Base-by-base conservation (phyloP, 2,329 filamentous ascomycete genomes). In the Kalaharituber pfeilii region DNA sequence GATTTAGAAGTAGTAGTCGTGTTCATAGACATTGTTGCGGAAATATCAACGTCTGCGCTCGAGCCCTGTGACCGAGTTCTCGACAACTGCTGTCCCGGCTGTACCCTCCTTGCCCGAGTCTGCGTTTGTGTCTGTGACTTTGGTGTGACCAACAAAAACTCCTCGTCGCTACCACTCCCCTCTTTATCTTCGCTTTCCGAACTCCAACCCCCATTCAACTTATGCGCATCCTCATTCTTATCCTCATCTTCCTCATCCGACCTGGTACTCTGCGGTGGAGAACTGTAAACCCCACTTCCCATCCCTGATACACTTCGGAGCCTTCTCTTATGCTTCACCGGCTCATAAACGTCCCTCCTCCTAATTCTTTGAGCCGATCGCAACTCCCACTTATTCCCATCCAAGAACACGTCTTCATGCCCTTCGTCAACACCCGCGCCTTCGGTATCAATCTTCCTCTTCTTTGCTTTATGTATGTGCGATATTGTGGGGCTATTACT, bases 381-480 rank as follows among this genome's bases (percentile, higher is more conserved):
- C 15, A 39, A 13, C 5, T 39, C 33, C 33, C 33, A 39, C 52
- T 53, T 47, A 49, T 53, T 47, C 24, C 42, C 39, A 29, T 53
- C 42, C 11, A 28, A 20, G 27, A 49, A 33, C 9, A 20, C 39
- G 36, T 33, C 44, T 33, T 44, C 30, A 27, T 36, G 33, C 28
- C 13, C 50, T 15, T 15, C 18, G 26, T 29, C 45, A 24, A 22
- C 51, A 30, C 18, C 7, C 8, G 33, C 5, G 7, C 13, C 3
- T 39, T 39, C 7, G 20, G 15, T 39, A 3, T 18, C 20, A 39
- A 8, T 18, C 33, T 18, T 39, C 33, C 33, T 39, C 33, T 3
- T 39, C 33, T 18, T 39, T 9, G 4, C 5, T 39, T 39, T 13
- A 18, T n/a, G n/a, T n/a, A n/a, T n/a, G n/a, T n/a, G n/a, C n/a